Evolutionary conservation across 2,329 filamentous ascomycete species (phyloP), one percentile per base, ranked within the genome.

Genomic region (Cercospora citrullina): DNA sequence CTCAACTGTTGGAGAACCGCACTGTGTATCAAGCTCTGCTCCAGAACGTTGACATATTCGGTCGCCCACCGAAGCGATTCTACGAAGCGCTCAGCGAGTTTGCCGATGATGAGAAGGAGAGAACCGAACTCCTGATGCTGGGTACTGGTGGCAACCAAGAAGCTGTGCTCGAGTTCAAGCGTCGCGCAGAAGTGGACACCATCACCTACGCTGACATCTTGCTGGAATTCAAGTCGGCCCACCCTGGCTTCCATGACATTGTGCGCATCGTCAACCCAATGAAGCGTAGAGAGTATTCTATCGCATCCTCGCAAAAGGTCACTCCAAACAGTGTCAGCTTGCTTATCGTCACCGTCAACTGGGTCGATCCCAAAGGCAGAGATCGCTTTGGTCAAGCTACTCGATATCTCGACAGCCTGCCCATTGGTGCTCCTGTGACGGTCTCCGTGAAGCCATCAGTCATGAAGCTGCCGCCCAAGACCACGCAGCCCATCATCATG

Each of bases 201-300:
- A 81, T 94, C 78, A 97, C 93, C 28, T 99, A 91, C 78, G 93
- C 93, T 48, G 95, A 99, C 76, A 85, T 99, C 39, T 85, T 99
- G 23, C 86, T 93, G 62, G 93, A 97, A 80, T 98, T 95, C 85
- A 86, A 86, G 68, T 97, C 94, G 60, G 95, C 95, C 1, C 94
- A 90, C 75, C 95, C 94, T 5, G 85, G 84, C 68, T 95, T 98
- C 88, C 88, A 93, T 77, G 93, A 98, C 74, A 90, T 99, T 66
- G 87, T 91, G 71, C 90, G 90, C 76, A 93, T 99, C 69, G 91
- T 99, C 72, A 87, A 86, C 72, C 94, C 95, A 12, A 89, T 97
- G 84, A 99, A 99, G 87, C 92, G 95, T 69, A 89, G 95, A 76
- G 95, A 99, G 82, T 99, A 99, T 86, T 97, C 93, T n/a, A 98